Evolutionary conservation across 2,329 filamentous ascomycete species (phyloP), one percentile per base, ranked within the genome.

Genomic region (Nemania diffusa): DNA sequence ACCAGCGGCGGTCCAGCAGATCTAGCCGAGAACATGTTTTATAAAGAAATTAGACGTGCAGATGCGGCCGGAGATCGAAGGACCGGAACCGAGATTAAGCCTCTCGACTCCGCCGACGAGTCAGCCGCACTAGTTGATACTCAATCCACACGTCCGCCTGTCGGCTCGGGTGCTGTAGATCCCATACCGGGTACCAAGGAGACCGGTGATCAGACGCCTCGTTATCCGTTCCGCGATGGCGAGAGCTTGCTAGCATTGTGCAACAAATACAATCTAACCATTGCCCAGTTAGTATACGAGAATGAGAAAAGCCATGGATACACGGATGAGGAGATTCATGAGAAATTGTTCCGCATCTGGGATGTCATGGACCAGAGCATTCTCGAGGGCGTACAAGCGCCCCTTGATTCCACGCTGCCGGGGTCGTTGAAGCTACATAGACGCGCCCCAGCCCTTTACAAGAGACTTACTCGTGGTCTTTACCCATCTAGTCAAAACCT

Each of bases 341-440:
- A 79, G n/a, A 85, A 84, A 72, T 59, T 84, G 11, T 80, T 82
- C 65, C 79, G 80, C 37, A 85, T 84, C 62, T 85, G 83, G 83
- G 78, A 84, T 34, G 83, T 84, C 56, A 85, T 85, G 83, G 83
- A 85, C 60, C 78, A 81, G 20, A 85, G 83, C 60, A 85, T 85
- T 60, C 77, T 83, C 0, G 82, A 85, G 63, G 82, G 82, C 52
- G 83, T 85, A 1, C 81, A 83, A 66, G 82, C 83, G 0, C 80
- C 82, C 0, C 63, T 79, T 0, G 79, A 83, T 56, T 71, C 80
- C 0, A 79, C 74, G 0, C 73, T 85, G 2, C 83, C 83, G 0
- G 83, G 83, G 0, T 84, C 83, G 0, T 77, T 85, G 52, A 83
- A 84, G 71, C 74, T 85, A 24, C 79, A 83, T 32, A 79, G 83